phyloP scores from a whole-genome alignment of 306 rosid species.

The Quercus glauca region DNA sequence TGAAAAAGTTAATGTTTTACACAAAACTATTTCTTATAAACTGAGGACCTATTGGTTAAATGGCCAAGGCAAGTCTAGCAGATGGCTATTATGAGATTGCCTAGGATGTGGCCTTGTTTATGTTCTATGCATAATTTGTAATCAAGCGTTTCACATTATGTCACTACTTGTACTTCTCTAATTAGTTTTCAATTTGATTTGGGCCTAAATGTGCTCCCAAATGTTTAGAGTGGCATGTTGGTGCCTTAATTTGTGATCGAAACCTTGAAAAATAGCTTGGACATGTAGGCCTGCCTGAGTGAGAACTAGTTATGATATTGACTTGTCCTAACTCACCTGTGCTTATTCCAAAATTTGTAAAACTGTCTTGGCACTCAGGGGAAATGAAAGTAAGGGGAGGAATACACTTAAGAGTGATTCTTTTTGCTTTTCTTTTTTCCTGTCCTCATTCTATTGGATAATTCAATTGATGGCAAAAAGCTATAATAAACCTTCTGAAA shows the following conservation, averaged over 20 bases:
- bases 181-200: not conserved
- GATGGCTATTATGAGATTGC: conserved; percentile 6
- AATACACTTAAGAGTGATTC: not conserved
- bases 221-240: not conserved
- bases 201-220: not conserved
- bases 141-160: conserved; percentile 1
- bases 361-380: not conserved
- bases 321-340: not conserved
- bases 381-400: not conserved
- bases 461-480: not conserved
- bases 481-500: not conserved
- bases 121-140: not conserved
- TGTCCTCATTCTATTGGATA: too few species aligned
- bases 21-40: not conserved
- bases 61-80: conserved; percentile 18
- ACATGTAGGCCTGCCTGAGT: not conserved
- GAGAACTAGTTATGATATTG: conserved; percentile 3
- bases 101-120: conserved; percentile 1
- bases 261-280: not conserved
- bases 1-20: conserved; percentile 9
- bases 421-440: not conserved
- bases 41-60: conserved; percentile 15
- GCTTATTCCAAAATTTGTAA: not conserved
- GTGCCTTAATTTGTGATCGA: not conserved
- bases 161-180: conserved; percentile 4